Evolutionary conservation across 116 monocot genomes (phyloP), one percentile per base, ranked within the genome.

Genomic region (Posidonia oceanica): DNA sequence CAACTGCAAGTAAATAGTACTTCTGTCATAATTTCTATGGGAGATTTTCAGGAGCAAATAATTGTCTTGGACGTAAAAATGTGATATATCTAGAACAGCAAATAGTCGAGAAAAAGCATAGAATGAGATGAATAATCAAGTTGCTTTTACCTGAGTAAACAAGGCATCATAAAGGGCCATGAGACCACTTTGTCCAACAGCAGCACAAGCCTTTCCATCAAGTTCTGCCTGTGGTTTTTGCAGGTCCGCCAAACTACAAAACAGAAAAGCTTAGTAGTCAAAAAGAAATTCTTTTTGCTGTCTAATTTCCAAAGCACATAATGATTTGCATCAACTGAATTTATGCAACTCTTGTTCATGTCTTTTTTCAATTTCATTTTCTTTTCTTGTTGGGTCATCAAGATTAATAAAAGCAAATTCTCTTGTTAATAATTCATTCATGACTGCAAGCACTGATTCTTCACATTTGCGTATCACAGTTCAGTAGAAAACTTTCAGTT

Each of bases 151-250:
- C 87, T 92, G 97, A 72, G 75, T 82, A 79, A 98, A 98, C 70
- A 93, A 78, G 12, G 79, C 56, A 78, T 98, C 98, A 74, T 98
- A 98, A 7, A 98, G 78, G 68, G 93, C 87, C 98, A 98, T 98
- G 23, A 98, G 86, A 53, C 84, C 89, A 81, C 88, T 90, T 73
- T 98, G 98, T 40, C 98, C 98, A 54, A 90, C 98, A 60, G 93
- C 83, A 71, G 98, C 98, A 80, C 87, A 93, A 29, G 93, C 82
- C 75, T 98, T 98, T 54, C 97, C 97, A 78, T 92, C 90, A 39
- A 93, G 72, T 70, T 93, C 90, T 67, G 77, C 4, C 80, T 89
- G 93, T 52, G 97, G 93, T 54, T 90, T 89, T 56, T 98, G 90
- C 8, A 98, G 85, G 80, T 98, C 97, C 67, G 87, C 86, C 82